A percentile compares a stretch with the other conserved stretches of the same genome.
phyloP scores from a whole-genome alignment of 495 filamentous ascomycete species.

The Gamarada debralockiae region DNA sequence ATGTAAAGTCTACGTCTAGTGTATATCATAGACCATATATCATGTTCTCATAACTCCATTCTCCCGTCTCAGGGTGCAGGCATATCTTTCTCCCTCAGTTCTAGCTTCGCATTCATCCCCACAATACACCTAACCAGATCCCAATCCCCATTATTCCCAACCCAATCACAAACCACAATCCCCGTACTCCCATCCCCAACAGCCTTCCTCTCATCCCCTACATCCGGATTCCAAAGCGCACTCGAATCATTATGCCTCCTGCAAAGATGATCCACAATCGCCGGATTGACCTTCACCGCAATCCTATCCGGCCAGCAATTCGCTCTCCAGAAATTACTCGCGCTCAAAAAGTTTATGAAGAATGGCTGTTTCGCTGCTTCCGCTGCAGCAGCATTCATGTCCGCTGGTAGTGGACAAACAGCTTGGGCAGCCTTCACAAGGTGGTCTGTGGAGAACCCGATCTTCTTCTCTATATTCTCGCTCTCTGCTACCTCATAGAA shows the following conservation, averaged over 20 bases:
- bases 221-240: conserved; percentile 29
- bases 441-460: conserved; percentile 66
- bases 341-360: conserved; percentile 87
- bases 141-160: conserved; percentile 88
- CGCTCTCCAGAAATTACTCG: conserved; percentile 87
- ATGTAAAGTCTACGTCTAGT: conserved; percentile 19
- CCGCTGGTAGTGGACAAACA: conserved; percentile 30
- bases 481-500: conserved; percentile 85
- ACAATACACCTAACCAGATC: conserved; percentile 86
- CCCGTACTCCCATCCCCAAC: conserved; percentile 81
- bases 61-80: background rate
- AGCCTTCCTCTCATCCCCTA: conserved; percentile 27
- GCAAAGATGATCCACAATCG: conserved; percentile 75
- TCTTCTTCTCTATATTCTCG: conserved; percentile 75
- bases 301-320: conserved; percentile 93
- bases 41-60: background rate
- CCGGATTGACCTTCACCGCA: conserved; percentile 90
- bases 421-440: conserved; percentile 64
- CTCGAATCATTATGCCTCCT: conserved; percentile 49
- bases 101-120: conserved; percentile 81
- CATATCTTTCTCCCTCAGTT: conserved; percentile 36
- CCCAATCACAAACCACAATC: conserved; percentile 90
- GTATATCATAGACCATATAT: conserved; percentile 8
- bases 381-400: conserved; percentile 17
- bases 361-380: conserved; percentile 49